phyloP scores from a whole-genome alignment of 148 eudicot genomes.

The Oxyria digyna region DNA sequence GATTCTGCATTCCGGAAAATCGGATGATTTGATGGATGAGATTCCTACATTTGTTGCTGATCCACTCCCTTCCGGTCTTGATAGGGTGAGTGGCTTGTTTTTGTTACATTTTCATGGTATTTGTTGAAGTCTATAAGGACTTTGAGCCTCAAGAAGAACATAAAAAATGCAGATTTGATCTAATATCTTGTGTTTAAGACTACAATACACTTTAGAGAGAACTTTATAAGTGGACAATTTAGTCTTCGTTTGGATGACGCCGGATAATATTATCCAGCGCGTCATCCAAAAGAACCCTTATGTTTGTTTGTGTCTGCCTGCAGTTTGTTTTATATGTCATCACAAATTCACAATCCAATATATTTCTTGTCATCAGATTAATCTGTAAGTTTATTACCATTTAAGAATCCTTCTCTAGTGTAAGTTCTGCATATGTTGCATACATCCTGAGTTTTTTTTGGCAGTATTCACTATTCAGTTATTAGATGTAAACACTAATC shows the following conservation, averaged over 20 bases:
- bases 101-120: neutral
- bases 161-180: too few relatives aligned
- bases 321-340: neutral
- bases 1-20: conserved; percentile 80
- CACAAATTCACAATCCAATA: too few relatives aligned
- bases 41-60: conserved; percentile 86
- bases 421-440: too few relatives aligned
- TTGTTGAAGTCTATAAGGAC: neutral
- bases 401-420: too few relatives aligned
- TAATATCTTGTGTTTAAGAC: neutral
- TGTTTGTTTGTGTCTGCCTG: neutral
- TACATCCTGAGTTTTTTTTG: neutral
- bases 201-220: neutral
- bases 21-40: conserved; percentile 83
- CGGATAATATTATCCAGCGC: too few relatives aligned
- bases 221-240: neutral
- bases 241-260: too few relatives aligned
- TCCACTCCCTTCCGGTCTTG: conserved; percentile 84
- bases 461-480: neutral
- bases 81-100: conserved; percentile 58
- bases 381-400: too few relatives aligned
- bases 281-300: neutral
- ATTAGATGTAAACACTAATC: neutral
- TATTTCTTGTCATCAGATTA: too few relatives aligned
- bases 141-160: neutral